Conservation (phyloP, 2,329 filamentous ascomycete species). For the Magnaporthales sp. region DNA sequence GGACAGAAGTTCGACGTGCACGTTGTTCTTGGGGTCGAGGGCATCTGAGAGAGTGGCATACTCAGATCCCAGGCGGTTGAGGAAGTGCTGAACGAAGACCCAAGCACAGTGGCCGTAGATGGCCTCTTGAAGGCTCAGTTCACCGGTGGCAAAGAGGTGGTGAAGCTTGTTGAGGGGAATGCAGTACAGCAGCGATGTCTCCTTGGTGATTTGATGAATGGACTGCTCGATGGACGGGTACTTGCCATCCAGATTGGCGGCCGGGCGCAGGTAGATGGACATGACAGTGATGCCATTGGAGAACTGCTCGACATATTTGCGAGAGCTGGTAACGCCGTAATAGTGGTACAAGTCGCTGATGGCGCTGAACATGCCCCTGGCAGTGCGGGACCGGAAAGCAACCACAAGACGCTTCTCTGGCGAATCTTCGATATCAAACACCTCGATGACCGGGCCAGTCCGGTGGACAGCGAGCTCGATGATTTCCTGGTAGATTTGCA, state of each 20-base stretch:
- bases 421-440: conserved; percentile 88
- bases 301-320: conserved; percentile 98
- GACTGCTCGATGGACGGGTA: conserved; percentile 82
- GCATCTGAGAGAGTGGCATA: conserved; percentile 80
- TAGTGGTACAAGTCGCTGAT: conserved; percentile 96
- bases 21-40: conserved; percentile 71
- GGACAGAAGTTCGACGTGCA: conserved; percentile 77
- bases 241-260: conserved; percentile 43
- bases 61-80: conserved; percentile 88
- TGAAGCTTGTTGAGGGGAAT: conserved; percentile 97
- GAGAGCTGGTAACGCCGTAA: conserved; percentile 90
- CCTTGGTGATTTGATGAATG: conserved; percentile 98
- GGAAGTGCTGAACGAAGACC: conserved; percentile 96
- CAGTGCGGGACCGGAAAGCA: conserved; percentile 88
- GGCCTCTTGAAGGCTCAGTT: conserved; percentile 88
- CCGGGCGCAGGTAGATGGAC: conserved; percentile 83
- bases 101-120: conserved; percentile 96
- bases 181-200: conserved; percentile 93
- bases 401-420: conserved; percentile 91
- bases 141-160: conserved; percentile 73
- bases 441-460: conserved; percentile 92
- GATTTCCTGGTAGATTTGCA: conserved; percentile 90
- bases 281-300: conserved; percentile 97
- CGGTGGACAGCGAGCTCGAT: conserved; percentile 76
- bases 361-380: conserved; percentile 88